Conservation (phyloP, 2,329 filamentous ascomycete genomes). For the Hirsutella minnesotensis region DNA sequence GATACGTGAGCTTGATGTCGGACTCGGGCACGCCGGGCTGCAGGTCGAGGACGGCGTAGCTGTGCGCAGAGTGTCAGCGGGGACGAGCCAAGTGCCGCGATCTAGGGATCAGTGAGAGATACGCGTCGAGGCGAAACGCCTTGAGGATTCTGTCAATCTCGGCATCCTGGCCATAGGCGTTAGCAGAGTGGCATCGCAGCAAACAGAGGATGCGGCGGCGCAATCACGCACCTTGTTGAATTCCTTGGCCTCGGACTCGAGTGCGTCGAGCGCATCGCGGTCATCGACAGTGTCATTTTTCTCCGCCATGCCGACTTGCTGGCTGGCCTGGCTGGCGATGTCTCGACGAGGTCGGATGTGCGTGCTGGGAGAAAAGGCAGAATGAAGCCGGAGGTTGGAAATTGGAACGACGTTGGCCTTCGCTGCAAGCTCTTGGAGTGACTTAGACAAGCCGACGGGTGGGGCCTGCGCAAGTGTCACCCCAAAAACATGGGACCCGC, state of each 20-base stretch:
- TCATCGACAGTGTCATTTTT: slow-evolving; percentile 38
- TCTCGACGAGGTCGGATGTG: too few relatives aligned
- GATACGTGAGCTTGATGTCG: slow-evolving; percentile 89
- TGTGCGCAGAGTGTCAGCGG: slow-evolving; percentile 18
- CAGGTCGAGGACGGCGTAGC: slow-evolving; percentile 88
- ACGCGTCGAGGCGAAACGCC: slow-evolving; percentile 66
- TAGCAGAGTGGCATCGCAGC: too few relatives aligned
- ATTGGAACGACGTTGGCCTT: too few relatives aligned
- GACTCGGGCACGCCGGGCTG: slow-evolving; percentile 91
- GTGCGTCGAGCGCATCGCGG: slow-evolving; percentile 64
- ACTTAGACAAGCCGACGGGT: too few relatives aligned
- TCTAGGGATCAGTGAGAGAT: slow-evolving; percentile 12
- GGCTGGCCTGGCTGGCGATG: too few relatives aligned
- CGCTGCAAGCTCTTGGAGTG: too few relatives aligned
- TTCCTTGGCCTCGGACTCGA: slow-evolving; percentile 78
- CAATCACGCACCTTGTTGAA: slow-evolving; percentile 62
- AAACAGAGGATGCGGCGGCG: slow-evolving; percentile 2
- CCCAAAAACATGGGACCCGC: too few relatives aligned
- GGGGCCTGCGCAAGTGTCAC: too few relatives aligned
- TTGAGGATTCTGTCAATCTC: slow-evolving; percentile 92
- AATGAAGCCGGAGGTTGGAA: too few relatives aligned
- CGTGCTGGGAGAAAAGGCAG: too few relatives aligned
- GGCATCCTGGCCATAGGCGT: slow-evolving; percentile 51
- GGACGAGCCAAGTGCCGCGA: background rate
- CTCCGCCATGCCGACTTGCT: background rate